These are phyloP conservation scores for Carex cristatella DNA, from an alignment of 176 grass and related monocot genomes.

Conservation along the genomic window DNA sequence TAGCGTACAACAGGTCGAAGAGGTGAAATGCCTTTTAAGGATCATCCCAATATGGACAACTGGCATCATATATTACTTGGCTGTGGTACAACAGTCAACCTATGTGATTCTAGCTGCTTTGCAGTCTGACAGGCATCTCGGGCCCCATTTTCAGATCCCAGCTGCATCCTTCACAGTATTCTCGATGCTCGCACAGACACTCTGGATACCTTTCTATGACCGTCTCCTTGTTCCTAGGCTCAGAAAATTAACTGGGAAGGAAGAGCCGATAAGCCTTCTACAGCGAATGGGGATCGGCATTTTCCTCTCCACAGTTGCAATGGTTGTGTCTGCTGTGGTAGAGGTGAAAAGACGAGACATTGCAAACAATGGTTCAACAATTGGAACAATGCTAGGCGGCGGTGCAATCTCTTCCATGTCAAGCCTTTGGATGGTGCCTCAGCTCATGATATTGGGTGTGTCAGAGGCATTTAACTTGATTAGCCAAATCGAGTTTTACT, in stretches of 20 bases:
- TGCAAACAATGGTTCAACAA: conserved; percentile 36
- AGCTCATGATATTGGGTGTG: conserved; percentile 76
- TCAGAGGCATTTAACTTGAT: conserved; percentile 95
- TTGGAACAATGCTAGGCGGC: conserved; percentile 37
- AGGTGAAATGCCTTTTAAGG: conserved; percentile 77
- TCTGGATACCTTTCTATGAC: conserved; percentile 94
- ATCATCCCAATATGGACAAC: conserved; percentile 82
- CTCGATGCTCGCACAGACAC: conserved; percentile 69
- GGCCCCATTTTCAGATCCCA: conserved; percentile 60
- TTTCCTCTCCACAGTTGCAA: conserved; percentile 60
- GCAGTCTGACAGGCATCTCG: conserved; percentile 77
- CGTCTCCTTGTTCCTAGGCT: conserved; percentile 55
- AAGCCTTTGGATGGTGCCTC: conserved; percentile 87
- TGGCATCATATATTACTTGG: conserved; percentile 84
- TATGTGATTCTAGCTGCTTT: conserved; percentile 76
- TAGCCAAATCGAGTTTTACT: conserved; percentile 99
- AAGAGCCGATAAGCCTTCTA: conserved; percentile 61
- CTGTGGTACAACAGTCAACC: conserved; percentile 79
- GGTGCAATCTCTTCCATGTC: conserved; percentile 73
- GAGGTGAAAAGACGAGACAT: conserved; percentile 52
- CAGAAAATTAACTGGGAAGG: conserved; percentile 37
- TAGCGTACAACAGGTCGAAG: conserved; percentile 88
- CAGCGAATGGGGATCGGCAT: conserved; percentile 92
- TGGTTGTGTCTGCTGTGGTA: conserved; percentile 65
- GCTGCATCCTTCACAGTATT: conserved; percentile 87